Base-by-base conservation (phyloP, 345 rosid genomes). In the Nasturtium officinale region DNA sequence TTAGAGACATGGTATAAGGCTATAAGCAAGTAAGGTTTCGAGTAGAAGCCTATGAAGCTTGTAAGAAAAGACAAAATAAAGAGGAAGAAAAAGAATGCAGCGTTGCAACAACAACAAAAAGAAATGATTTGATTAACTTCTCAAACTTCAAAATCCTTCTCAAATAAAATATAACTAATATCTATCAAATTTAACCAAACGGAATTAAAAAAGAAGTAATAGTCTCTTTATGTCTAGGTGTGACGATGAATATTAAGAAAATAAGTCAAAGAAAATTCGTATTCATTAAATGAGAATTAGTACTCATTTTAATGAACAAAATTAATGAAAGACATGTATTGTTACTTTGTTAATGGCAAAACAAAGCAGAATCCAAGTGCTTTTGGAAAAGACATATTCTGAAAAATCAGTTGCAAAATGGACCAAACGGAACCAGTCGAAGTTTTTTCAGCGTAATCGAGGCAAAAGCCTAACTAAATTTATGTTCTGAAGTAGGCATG, bases 331-430 rank as follows among this genome's bases (percentile, higher is more conserved):
- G 32, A 51, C 9, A 52, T 32, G 25, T 2, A 52, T 52, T 51
- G 9, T 12, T 52, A 25, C 16, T 52, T 52, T 51, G 9, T 12
- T 52, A 25, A 16, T 52, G 9, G 4, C 57, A 52, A 52, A 12
- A 52, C 16, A 52, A 47, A 25, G 20, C 6, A 18, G 25, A 48
- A 9, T 47, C 53, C 9, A n/a, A 16, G 9, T 45, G 48, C 2
- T 11, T 9, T 11, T 38, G n/a, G 46, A 13, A 13, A 38, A 38
- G 45, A 38, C 5, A 38, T 12, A 12, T 2, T 38, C 25, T 51
- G 65, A 43, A 47, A 9, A 38, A 63, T 43, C n/a, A 56, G 29
- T 29, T 51, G 48, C 35, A 25, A 40, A 45, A 45, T 67, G 51
- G 33, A 26, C 18, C 0, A 50, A 50, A 26, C 5, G 15, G 33